Evolutionary conservation across 2,329 filamentous ascomycete species (phyloP), one percentile per base, ranked within the genome.

Genomic region (Aureobasidium mangrovei): DNA sequence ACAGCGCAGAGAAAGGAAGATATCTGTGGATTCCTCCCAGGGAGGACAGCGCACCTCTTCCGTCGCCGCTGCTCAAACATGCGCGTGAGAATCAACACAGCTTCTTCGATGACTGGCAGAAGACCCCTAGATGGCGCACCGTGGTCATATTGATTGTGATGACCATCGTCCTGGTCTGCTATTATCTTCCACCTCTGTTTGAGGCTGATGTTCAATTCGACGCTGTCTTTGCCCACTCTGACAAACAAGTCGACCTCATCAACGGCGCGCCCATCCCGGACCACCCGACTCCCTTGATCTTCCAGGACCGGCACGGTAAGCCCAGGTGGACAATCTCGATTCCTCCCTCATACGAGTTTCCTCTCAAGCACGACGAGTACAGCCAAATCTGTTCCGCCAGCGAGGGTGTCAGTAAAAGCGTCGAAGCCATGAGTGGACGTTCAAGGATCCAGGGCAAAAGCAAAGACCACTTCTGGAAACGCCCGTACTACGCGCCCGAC

Each of bases 281-380:
- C 29, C 82, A 86, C 58, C 84, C 88, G 0, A 85, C 84, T 0
- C 85, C 87, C 0, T 76, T 93, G 24, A 77, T 88, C 4, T 75
- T 91, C 43, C 80, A 77, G 10, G 86, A 90, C 68, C 71, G 74
- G 28, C 73, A 75, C 42, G 85, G 85, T 3, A 78, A 76, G 49
- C 74, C 82, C 8, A 84, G 80, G 65, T 94, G 89, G 89, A 93
- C 88, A 0, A 79, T 94, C 8, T 89, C 82, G 1, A 90, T 95
- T 36, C 88, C 88, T 0, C 74, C 77, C 5, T 77, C 76, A 55
- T 73, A 77, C 43, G 72, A 75, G 3, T 91, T 91, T 57, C 88
- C 88, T 1, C 68, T 93, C 2, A 69, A 75, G 0, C 77, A 80
- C 24, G 69, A 77, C 7, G 79, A 88, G 58, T 93, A 93, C 64